A percentile compares a stretch with the other conserved stretches of the same genome.
Conservation (phyloP, 306 rosid genomes). For the Castanospermum australe region DNA sequence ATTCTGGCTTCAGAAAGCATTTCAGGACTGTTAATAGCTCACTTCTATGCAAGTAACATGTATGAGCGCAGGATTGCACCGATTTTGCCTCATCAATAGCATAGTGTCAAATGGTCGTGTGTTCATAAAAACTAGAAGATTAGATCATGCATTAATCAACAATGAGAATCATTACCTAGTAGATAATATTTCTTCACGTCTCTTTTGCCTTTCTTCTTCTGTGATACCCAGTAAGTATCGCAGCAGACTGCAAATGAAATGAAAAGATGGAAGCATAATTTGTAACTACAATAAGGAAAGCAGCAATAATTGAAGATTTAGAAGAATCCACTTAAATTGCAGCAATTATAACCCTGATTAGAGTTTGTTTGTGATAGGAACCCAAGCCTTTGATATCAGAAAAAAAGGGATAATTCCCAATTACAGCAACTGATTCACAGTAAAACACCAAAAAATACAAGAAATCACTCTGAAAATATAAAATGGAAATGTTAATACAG, state of each 20-base stretch:
- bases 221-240: slow-evolving; percentile 82
- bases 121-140: slow-evolving; percentile 7
- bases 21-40: background rate
- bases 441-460: no score
- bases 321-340: slow-evolving; percentile 6
- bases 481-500: no score
- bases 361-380: background rate
- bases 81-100: no score
- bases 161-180: slow-evolving; percentile 60
- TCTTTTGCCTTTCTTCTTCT: slow-evolving; percentile 85
- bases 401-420: no score
- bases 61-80: background rate
- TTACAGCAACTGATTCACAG: no score
- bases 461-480: no score
- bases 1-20: background rate
- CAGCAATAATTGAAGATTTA: background rate
- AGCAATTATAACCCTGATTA: slow-evolving; percentile 8
- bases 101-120: background rate
- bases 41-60: background rate
- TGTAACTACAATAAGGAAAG: background rate
- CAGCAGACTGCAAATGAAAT: slow-evolving; percentile 55
- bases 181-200: slow-evolving; percentile 89
- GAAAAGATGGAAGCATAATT: background rate
- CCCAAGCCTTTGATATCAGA: no score
- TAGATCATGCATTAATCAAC: slow-evolving; percentile 23